Percentiles rank a stretch among this genome's conserved stretches.
Conservation (phyloP, 495 filamentous ascomycete genomes). For the Neurospora sp. region DNA sequence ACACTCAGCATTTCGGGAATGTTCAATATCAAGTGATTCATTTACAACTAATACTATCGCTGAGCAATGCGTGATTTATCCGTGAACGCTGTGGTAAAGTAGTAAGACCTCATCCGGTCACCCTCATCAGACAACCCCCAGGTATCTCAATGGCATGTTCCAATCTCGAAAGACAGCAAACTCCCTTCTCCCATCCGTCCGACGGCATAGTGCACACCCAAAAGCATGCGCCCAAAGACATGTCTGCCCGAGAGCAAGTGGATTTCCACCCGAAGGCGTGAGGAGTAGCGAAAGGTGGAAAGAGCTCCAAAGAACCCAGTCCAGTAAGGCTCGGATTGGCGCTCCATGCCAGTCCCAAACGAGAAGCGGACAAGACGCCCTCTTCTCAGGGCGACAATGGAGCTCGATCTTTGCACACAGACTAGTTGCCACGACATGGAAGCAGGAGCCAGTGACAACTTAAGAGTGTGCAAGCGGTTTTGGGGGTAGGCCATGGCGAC, state of each 20-base stretch:
- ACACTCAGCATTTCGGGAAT: neutral
- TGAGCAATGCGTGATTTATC: neutral
- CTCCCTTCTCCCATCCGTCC: neutral
- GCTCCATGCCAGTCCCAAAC: conserved; percentile 11
- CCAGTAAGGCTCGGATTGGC: conserved; percentile 10
- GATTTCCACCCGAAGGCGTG: neutral
- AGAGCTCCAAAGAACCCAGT: conserved; percentile 9
- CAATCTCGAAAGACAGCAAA: neutral
- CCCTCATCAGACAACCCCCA: neutral
- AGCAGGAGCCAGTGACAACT: conserved; percentile 67
- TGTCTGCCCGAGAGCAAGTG: neutral
- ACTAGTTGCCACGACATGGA: conserved; percentile 85
- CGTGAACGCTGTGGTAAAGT: neutral
- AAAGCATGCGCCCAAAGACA: neutral
- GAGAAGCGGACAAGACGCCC: conserved; percentile 34
- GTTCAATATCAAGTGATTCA: neutral
- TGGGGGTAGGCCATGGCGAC: neutral
- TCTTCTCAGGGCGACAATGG: conserved; percentile 22
- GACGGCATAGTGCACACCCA: neutral
- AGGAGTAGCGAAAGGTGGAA: neutral
- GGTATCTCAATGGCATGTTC: neutral
- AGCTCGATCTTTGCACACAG: conserved; percentile 79
- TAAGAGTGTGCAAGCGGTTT: conserved; percentile 66
- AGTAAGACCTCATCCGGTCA: neutral
- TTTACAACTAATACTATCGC: neutral